Evolutionary conservation across 164 flowering plant species (phyloP).

Genomic region (Sextonia rubra): DNA sequence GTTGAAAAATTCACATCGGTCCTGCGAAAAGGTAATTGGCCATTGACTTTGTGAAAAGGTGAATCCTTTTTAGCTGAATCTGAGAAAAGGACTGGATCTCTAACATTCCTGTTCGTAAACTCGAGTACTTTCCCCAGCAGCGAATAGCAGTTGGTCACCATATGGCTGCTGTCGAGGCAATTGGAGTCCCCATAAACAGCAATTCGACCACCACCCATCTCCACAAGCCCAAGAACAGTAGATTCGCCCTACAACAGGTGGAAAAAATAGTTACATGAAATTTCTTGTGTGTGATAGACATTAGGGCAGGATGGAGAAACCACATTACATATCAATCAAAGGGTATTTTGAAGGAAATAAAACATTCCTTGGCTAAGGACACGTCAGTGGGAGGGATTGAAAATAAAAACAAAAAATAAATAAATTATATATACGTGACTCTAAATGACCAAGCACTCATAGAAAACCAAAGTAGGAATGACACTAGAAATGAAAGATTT

Average conservation of each 20-base stretch:
- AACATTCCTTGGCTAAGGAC: background rate
- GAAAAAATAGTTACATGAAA: background rate
- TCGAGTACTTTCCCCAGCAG: constrained; percentile 77
- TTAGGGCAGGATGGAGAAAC: background rate
- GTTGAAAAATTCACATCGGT: constrained; percentile 86
- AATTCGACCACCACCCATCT: constrained; percentile 70
- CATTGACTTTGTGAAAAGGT: constrained; percentile 50
- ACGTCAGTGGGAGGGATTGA: background rate
- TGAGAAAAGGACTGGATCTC: constrained; percentile 80
- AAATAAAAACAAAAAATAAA: no score
- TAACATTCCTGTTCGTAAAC: constrained; percentile 61
- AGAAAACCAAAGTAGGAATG: background rate
- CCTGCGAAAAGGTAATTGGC: constrained; percentile 78
- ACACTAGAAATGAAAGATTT: background rate
- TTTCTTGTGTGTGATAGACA: background rate
- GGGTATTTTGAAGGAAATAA: background rate
- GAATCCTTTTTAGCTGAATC: constrained; percentile 41
- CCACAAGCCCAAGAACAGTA: constrained; percentile 82
- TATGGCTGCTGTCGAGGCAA: constrained; percentile 97
- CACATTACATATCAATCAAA: background rate
- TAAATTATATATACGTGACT: background rate
- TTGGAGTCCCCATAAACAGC: constrained; percentile 98
- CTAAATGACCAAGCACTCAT: background rate
- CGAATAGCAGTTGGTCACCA: constrained; percentile 96
- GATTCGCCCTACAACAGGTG: constrained; percentile 62